Conservation (phyloP, 345 rosid genomes). For the Conringia planisiliqua region DNA sequence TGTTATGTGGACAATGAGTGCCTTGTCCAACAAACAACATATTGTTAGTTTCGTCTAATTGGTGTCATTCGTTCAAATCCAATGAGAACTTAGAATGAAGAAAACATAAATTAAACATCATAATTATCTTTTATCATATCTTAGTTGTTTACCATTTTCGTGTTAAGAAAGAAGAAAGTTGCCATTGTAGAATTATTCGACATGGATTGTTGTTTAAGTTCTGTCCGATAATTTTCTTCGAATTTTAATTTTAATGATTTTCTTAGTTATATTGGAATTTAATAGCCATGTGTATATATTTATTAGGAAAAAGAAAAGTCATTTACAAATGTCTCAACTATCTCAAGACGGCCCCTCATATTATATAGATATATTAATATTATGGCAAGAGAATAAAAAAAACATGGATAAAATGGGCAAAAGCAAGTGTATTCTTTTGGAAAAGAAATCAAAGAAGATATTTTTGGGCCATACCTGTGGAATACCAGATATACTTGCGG, state of each 20-base stretch:
- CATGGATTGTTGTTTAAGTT: too few species aligned
- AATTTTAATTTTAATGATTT: too few species aligned
- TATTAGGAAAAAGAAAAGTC: too few species aligned
- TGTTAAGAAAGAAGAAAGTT: too few species aligned
- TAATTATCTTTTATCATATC: neutral
- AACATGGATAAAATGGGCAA: neutral
- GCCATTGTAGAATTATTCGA: too few species aligned
- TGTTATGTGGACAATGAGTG: constrained; percentile 50
- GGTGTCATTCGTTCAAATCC: neutral
- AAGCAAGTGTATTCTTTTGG: neutral
- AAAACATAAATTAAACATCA: neutral
- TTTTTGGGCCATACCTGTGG: constrained; percentile 45
- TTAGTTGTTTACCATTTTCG: neutral
- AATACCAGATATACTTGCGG: constrained; percentile 46
- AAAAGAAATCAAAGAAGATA: neutral
- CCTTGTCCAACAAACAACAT: constrained; percentile 37
- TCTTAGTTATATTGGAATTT: too few species aligned
- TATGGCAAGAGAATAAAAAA: neutral
- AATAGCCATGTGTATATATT: too few species aligned
- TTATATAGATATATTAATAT: too few species aligned
- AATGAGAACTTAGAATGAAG: neutral
- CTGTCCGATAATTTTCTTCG: too few species aligned
- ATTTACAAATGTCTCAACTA: too few species aligned
- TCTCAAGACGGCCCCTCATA: neutral
- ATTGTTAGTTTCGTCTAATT: neutral